A percentile compares a stretch with the other conserved stretches of the same genome.
Evolutionary conservation across 2,329 filamentous ascomycete species (phyloP).

Genomic region (Fusarium cicatricum): DNA sequence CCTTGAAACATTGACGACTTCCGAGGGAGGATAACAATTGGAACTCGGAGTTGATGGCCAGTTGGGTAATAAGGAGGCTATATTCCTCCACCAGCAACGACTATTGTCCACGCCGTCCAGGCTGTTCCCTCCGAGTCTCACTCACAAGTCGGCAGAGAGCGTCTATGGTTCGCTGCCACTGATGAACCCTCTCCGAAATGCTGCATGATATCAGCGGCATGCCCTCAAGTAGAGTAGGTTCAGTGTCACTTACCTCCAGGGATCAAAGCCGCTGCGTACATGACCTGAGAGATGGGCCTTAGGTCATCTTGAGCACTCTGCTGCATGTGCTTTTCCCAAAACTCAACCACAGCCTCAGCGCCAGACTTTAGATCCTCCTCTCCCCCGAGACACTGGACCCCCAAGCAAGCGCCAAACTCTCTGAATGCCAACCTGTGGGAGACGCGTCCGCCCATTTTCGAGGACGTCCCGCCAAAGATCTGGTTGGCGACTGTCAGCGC

Average conservation of each 20-base stretch:
- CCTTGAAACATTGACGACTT: no score
- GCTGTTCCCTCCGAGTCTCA: no score
- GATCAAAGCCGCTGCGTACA: conserved; percentile 64
- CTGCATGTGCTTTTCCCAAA: conserved; percentile 48
- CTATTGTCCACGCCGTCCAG: no score
- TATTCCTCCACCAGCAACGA: no score
- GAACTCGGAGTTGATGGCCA: no score
- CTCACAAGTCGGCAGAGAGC: no score
- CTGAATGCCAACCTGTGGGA: conserved; percentile 57
- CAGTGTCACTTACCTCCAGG: conserved; percentile 58
- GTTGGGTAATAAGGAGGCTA: no score
- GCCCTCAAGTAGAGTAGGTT: rapidly evolving
- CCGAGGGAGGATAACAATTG: no score
- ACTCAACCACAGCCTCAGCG: conserved; percentile 43
- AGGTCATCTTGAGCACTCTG: conserved; percentile 50
- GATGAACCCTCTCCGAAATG: conserved; percentile 17
- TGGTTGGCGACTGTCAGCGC: conserved; percentile 41
- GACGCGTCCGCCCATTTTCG: conserved; percentile 35
- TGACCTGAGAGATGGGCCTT: conserved; percentile 62
- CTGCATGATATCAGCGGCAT: not conserved
- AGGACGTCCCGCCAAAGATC: conserved; percentile 30
- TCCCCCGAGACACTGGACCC: conserved; percentile 51
- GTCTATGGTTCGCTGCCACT: conserved; percentile 1
- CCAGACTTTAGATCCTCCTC: conserved; percentile 44
- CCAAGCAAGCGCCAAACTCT: conserved; percentile 62